Conservation (phyloP, 495 filamentous ascomycete species). For the Neurospora sp. region DNA sequence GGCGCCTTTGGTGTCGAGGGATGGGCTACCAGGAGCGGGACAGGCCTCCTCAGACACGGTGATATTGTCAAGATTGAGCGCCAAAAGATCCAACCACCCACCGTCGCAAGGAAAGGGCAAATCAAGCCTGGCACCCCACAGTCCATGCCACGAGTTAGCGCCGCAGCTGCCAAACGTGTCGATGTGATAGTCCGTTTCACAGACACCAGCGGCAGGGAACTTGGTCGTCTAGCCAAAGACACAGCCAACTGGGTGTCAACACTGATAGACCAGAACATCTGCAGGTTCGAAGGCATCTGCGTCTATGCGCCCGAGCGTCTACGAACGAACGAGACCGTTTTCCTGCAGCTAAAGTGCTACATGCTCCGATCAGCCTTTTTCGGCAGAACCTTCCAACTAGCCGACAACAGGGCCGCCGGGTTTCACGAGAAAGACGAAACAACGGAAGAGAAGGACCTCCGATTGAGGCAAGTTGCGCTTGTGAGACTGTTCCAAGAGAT, state of each 20-base stretch:
- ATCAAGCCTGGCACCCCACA: slow-evolving; percentile 19
- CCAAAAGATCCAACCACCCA: slow-evolving; percentile 58
- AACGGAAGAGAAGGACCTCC: slow-evolving; percentile 69
- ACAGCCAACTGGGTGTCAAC: slow-evolving; percentile 90
- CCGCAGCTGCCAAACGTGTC: slow-evolving; percentile 43
- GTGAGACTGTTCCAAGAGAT: slow-evolving; percentile 87
- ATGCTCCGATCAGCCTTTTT: slow-evolving; percentile 66
- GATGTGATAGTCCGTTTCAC: slow-evolving; percentile 95
- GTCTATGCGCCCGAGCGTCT: slow-evolving; percentile 83
- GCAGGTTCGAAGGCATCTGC: slow-evolving; percentile 75
- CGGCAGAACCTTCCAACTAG: slow-evolving; percentile 42
- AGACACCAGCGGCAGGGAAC: slow-evolving; percentile 64
- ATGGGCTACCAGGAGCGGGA: slow-evolving; percentile 86
- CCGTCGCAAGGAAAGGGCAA: slow-evolving; percentile 41
- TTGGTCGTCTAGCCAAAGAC: slow-evolving; percentile 84
- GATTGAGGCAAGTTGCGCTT: slow-evolving; percentile 77
- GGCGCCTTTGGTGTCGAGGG: slow-evolving; percentile 86
- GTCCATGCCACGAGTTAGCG: slow-evolving; percentile 23
- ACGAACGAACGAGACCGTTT: slow-evolving; percentile 85
- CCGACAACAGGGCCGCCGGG: slow-evolving; percentile 58
- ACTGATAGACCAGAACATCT: slow-evolving; percentile 84
- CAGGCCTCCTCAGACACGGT: slow-evolving; percentile 59
- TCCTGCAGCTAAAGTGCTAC: slow-evolving; percentile 74
- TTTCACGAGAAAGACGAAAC: slow-evolving; percentile 68
- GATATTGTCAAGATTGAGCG: slow-evolving; percentile 80